Evolutionary conservation across 2,329 filamentous ascomycete species (phyloP).

Genomic region (Colletotrichum sp.): DNA sequence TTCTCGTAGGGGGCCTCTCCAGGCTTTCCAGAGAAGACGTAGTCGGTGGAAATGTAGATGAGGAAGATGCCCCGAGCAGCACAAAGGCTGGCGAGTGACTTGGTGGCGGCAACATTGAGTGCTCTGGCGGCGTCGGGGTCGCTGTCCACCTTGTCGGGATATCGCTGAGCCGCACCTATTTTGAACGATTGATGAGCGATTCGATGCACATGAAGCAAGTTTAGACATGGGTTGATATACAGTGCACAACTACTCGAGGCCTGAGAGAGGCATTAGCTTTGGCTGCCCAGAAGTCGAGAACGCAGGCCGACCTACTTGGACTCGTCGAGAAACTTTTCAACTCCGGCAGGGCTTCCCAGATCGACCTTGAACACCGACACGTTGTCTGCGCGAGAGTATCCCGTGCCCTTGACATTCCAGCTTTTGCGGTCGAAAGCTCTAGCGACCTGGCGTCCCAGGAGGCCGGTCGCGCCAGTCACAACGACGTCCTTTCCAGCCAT

Average conservation of each 20-base stretch:
- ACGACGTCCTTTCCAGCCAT: conserved; percentile 62
- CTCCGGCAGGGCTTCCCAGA: conserved; percentile 49
- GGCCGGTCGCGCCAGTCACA: conserved; percentile 83
- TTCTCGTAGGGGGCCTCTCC: conserved; percentile 86
- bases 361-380: conserved; percentile 69
- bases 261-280: conserved; percentile 41
- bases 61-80: conserved; percentile 65
- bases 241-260: conserved; percentile 81
- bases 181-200: neutral
- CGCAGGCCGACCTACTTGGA: conserved; percentile 52
- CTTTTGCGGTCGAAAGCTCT: conserved; percentile 69
- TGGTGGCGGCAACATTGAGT: conserved; percentile 77
- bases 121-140: conserved; percentile 77
- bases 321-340: conserved; percentile 56
- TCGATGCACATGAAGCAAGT: neutral
- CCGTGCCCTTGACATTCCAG: conserved; percentile 77
- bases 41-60: conserved; percentile 84
- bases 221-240: conserved; percentile 51
- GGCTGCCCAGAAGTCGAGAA: neutral
- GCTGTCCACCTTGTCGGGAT: conserved; percentile 82
- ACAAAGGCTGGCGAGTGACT: conserved; percentile 69
- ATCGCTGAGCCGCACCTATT: conserved; percentile 83
- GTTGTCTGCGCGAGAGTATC: conserved; percentile 75
- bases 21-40: conserved; percentile 74
- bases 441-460: conserved; percentile 81